Evolutionary conservation across 192 early-diverging fungal genomes (phyloP), one percentile per base, ranked within the genome.

Genomic region (Tieghemiomyces parasiticus): DNA sequence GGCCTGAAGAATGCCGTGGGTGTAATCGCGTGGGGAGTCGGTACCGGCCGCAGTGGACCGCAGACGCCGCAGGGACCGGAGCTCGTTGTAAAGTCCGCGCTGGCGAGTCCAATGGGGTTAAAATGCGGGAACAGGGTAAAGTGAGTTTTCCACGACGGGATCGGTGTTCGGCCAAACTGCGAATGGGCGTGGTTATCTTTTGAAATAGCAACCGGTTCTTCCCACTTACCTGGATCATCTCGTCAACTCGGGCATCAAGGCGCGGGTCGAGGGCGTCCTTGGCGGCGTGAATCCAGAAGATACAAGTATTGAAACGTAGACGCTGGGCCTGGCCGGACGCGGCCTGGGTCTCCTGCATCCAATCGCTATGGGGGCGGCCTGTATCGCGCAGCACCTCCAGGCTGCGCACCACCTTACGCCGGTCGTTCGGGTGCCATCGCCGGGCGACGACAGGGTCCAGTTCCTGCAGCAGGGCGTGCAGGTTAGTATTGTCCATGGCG

Each of bases 201-300:
- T 8, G 14, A 22, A 26, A 53, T 16, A 45, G 45, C 13, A n/a
- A 44, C 1, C 3, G n/a, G 29, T 24, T 3, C 32, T 35, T 26
- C 46, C 19, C 25, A 44, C 30, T 55, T 63, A 81, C 86, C 64
- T 84, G 69, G 44, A 95, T 79, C 95, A 98, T 98, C n/a, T 70
- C 74, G 61, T 88, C 85, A 2, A 95, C 86, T 14, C 95, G 82
- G 16, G 70, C 67, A 63, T 95, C 89, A 12, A 98, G 71, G 33
- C 95, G 79, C 55, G 77, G 73, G 46, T 93, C 78, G 14, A 98
- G 67, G 20, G 70, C 61, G 6, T 64, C 62, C 9, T 74, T 71
- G 26, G 85, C 83, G 0, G 91, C 81, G 66, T 91, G 88, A 1
- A 94, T 71, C 95, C 95, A 98, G 48, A 95, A 87, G 24, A 98